Base-by-base conservation (phyloP, 345 rosid species). In the Euphorbia tirucalli region DNA sequence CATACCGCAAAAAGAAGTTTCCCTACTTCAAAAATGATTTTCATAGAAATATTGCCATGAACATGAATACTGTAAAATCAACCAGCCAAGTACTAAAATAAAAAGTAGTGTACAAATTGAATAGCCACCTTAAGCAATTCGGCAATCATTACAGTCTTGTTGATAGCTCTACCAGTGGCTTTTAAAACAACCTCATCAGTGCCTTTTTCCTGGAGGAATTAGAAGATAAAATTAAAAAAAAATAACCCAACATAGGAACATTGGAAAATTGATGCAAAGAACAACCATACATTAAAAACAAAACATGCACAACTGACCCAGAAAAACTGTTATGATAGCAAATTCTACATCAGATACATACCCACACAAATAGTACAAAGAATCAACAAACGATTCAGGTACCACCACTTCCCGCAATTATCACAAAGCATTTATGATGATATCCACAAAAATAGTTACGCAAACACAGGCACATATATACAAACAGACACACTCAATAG, bases 91-190 rank as follows among this genome's bases (percentile, higher is more conserved):
- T 5, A 64, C 7, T 10, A 66, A 14, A 54, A 24, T 5, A 61
- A 13, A 0, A 28, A 18, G 0, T 39, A 57, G 50, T 35, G 35
- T 11, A 19, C n/a, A 18, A 62, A 55, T 28, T 11, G 60, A 63
- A 30, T 11, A 65, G n/a, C 11, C 22, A 85, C 88, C 88, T 85
- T 85, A 41, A 85, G 79, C 7, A 85, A 71, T 71, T 85, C 88
- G 57, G 78, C 83, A 22, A 85, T 85, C 54, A 77, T 80, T 11
- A 85, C 84, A 48, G 86, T 82, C 82, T 85, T 85, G 76, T 85
- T 85, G 35, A 85, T 85, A 35, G 88, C 88, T 74, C 88, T 80
- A 55, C 88, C 88, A 67, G 80, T 85, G 28, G 88, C 88, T 75
- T 80, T 85, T 50, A 85, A 66, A 28, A 83, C 84, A 69, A 85